A percentile compares a stretch with the other conserved stretches of the same genome.
Conservation (phyloP, 106 monocot species). For the Dendrobium chrysotoxum region DNA sequence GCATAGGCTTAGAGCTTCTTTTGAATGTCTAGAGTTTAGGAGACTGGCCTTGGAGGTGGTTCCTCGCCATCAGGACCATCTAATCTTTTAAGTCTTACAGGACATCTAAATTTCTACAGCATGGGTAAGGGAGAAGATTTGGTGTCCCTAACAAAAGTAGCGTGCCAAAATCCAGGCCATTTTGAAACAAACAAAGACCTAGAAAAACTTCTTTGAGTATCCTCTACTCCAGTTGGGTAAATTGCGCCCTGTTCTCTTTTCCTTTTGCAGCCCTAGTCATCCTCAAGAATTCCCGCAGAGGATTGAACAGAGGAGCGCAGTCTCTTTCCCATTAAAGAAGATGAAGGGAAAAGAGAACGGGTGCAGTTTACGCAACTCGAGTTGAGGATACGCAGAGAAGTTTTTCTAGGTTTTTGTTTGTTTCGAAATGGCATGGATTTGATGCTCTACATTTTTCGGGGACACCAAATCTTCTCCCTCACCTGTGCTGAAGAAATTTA, state of each 20-base stretch:
- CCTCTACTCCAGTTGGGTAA: not conserved
- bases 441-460: no score
- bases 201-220: not conserved
- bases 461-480: slow-evolving; percentile 17
- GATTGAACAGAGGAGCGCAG: not conserved
- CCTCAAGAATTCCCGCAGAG: not conserved
- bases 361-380: not conserved
- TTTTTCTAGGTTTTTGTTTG: not conserved
- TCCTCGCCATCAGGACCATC: not conserved
- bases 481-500: slow-evolving; percentile 34
- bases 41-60: not conserved
- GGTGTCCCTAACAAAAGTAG: not conserved
- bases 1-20: slow-evolving; percentile 44
- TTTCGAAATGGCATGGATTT: not conserved
- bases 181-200: not conserved
- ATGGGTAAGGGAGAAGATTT: slow-evolving; percentile 31
- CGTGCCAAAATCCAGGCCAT: not conserved
- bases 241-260: not conserved
- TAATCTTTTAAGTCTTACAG: slow-evolving; percentile 1
- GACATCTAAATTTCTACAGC: slow-evolving; percentile 25
- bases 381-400: not conserved
- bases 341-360: not conserved
- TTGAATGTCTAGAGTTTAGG: slow-evolving; percentile 24
- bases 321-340: no score
- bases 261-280: not conserved